phyloP scores from a whole-genome alignment of 768 basidiomycete genomes.

The Termitomyces sp. region DNA sequence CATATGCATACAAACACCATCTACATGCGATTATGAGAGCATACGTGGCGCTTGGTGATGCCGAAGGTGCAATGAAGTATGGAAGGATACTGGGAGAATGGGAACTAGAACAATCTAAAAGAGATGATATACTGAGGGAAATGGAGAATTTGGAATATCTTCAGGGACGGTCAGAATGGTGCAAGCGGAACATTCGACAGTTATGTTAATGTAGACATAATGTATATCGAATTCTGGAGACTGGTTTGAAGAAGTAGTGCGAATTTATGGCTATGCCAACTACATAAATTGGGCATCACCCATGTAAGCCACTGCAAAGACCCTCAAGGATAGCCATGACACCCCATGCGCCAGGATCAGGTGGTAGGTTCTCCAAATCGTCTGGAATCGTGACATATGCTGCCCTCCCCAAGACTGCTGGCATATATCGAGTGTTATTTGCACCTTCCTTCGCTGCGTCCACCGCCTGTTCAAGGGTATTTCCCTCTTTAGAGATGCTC shows the following conservation, averaged over 20 bases:
- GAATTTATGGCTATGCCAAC: neutral
- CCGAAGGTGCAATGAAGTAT: slow-evolving; percentile 11
- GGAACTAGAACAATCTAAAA: slow-evolving; percentile 11
- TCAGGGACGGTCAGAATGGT: slow-evolving; percentile 7
- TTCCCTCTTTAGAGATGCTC: slow-evolving; percentile 17
- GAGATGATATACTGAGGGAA: slow-evolving; percentile 7
- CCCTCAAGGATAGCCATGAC: slow-evolving; percentile 36
- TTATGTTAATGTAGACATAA: neutral
- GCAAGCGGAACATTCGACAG: neutral
- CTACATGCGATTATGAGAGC: slow-evolving; percentile 13
- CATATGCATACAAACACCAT: slow-evolving; percentile 12
- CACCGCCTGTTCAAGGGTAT: slow-evolving; percentile 24
- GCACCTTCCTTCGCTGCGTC: slow-evolving; percentile 36
- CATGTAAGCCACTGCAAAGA: slow-evolving; percentile 19
- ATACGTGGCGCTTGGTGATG: slow-evolving; percentile 14
- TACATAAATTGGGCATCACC: neutral
- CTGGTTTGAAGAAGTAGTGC: neutral
- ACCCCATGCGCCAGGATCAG: slow-evolving; percentile 57
- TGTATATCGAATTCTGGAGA: neutral
- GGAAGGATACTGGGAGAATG: slow-evolving; percentile 12
- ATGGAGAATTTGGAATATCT: slow-evolving; percentile 10
- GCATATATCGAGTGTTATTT: slow-evolving; percentile 40
- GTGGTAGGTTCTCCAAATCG: slow-evolving; percentile 23
- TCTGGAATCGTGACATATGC: slow-evolving; percentile 36
- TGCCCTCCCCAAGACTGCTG: slow-evolving; percentile 42